A percentile compares a stretch with the other conserved stretches of the same genome.
Conservation (phyloP, 768 basidiomycete genomes). For the Hericium rajendrae region DNA sequence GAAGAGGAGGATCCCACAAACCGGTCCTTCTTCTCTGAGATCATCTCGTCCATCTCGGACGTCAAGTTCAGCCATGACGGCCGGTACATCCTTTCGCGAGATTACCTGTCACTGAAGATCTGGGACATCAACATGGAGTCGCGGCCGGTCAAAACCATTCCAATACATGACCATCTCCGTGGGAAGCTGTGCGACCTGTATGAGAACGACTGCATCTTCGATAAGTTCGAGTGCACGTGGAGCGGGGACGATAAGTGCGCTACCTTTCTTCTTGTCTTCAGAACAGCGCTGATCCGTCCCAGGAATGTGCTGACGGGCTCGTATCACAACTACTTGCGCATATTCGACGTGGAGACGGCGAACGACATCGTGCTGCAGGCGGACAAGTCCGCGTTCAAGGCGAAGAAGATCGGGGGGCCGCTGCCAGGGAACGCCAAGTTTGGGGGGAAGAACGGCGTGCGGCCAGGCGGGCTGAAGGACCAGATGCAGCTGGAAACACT, state of each 20-base stretch:
- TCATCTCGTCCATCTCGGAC: constrained; percentile 98
- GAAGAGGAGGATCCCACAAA: constrained; percentile 97
- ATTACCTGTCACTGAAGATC: constrained; percentile 96
- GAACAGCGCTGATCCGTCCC: neutral
- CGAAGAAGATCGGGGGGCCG: constrained; percentile 94
- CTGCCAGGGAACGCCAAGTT: constrained; percentile 56
- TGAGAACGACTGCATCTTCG: constrained; percentile 99
- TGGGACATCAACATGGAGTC: constrained; percentile 99
- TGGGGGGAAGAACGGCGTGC: constrained; percentile 62
- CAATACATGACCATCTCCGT: constrained; percentile 95
- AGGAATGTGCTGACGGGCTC: constrained; percentile 98
- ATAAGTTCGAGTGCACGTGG: constrained; percentile 99
- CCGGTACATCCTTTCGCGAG: constrained; percentile 90
- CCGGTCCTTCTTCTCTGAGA: constrained; percentile 98
- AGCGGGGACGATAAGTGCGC: constrained; percentile 92
- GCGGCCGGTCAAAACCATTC: constrained; percentile 92
- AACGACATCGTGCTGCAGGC: constrained; percentile 94
- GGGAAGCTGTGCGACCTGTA: constrained; percentile 97
- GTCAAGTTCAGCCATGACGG: constrained; percentile 99
- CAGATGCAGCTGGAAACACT: constrained; percentile 79
- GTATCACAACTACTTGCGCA: constrained; percentile 99
- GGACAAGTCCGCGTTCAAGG: constrained; percentile 98
- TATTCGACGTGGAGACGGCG: constrained; percentile 83
- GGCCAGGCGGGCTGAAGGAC: constrained; percentile 63
- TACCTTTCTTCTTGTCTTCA: constrained; percentile 17